Evolutionary conservation across 2,329 filamentous ascomycete species (phyloP).

Genomic region (Aspergillus latus): DNA sequence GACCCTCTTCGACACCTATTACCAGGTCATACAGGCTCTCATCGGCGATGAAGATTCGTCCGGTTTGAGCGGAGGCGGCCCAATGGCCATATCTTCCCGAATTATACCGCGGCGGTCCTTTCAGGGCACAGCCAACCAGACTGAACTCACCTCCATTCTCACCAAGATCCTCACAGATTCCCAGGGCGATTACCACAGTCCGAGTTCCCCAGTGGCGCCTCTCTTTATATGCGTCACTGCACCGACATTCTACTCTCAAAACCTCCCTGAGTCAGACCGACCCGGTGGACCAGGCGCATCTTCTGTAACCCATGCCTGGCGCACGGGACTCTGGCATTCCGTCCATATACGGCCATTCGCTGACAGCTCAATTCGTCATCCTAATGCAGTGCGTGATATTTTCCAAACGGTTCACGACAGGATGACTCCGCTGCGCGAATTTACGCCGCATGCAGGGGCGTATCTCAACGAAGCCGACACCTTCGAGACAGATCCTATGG

Average conservation of each 20-base stretch:
- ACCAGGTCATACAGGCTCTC: not conserved
- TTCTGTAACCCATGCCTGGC: constrained; percentile 21
- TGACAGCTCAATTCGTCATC: constrained; percentile 2
- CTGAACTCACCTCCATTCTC: constrained; percentile 4
- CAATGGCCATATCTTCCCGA: constrained; percentile 14
- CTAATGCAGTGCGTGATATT: constrained; percentile 9
- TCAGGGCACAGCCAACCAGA: not conserved
- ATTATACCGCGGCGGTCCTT: constrained; percentile 12
- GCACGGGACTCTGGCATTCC: constrained; percentile 20
- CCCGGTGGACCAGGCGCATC: constrained; percentile 17
- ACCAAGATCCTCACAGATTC: not conserved
- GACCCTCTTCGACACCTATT: not conserved
- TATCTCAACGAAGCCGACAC: constrained; percentile 19
- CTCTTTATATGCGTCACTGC: constrained; percentile 7
- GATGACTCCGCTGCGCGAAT: constrained; percentile 17
- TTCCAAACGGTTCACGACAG: constrained; percentile 10
- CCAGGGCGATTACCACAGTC: not conserved
- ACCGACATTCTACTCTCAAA: constrained; percentile 13
- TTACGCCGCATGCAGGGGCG: constrained; percentile 16
- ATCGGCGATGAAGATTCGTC: not conserved
- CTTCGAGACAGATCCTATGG: constrained; percentile 14
- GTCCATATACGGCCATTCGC: constrained; percentile 5
- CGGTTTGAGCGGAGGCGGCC: not conserved
- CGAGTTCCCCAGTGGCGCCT: not conserved
- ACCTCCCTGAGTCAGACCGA: constrained; percentile 9